These are phyloP conservation scores for Suhomyces sp. DNA, from an alignment of 805 yeast species.

Conservation along the genomic window DNA sequence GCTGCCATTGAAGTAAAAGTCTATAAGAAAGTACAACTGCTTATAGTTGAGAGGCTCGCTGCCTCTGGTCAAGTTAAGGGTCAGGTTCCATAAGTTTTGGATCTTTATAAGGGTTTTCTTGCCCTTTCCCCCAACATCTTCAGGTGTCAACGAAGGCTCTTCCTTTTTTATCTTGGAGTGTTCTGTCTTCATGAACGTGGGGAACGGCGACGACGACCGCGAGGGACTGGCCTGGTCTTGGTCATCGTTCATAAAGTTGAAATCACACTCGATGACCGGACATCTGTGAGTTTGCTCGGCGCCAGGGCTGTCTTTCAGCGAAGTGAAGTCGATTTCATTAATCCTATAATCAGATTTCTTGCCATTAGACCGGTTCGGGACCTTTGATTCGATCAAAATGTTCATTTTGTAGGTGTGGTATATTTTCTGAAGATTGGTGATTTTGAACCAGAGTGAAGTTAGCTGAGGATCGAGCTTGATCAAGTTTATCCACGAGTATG, in stretches of 20 bases:
- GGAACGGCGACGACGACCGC: conserved; percentile 7
- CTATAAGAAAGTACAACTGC: conserved; percentile 30
- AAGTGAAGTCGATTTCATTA: conserved; percentile 27
- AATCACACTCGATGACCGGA: conserved; percentile 42
- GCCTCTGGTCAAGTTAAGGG: conserved; percentile 17
- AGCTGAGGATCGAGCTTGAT: conserved; percentile 39
- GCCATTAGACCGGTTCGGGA: not conserved
- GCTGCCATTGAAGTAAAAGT: conserved; percentile 23
- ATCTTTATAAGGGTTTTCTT: conserved; percentile 15
- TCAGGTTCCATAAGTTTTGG: conserved; percentile 28
- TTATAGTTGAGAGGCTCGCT: conserved; percentile 17
- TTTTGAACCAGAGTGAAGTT: conserved; percentile 39
- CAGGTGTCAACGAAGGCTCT: conserved; percentile 2
- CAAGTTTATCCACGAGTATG: conserved; percentile 39
- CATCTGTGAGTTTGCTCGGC: conserved; percentile 35
- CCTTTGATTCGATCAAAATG: conserved; percentile 10
- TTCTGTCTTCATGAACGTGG: conserved; percentile 1
- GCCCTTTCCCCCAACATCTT: conserved; percentile 2
- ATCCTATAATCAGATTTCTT: conserved; percentile 13
- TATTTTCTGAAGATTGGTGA: conserved; percentile 38
- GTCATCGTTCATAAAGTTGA: conserved; percentile 34
- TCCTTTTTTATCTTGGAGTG: not conserved
- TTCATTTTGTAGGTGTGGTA: conserved; percentile 37
- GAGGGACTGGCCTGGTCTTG: not conserved
- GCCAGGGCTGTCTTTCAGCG: conserved; percentile 7